Evolutionary conservation across 2,329 filamentous ascomycete genomes (phyloP).

Genomic region (Pseudogymnoascus sp.): DNA sequence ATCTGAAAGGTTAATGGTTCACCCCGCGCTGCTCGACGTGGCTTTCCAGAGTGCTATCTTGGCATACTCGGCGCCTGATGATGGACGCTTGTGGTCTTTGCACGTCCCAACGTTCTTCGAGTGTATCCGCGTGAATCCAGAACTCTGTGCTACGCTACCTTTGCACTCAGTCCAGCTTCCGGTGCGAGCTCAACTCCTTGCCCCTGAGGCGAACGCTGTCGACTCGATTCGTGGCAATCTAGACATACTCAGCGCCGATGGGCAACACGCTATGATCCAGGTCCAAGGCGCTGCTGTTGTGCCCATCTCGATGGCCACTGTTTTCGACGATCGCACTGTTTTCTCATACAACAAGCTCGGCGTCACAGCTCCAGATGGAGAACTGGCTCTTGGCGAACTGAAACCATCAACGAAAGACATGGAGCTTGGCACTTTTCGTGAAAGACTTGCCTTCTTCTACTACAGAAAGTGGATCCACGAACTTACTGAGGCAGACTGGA

Average conservation of each 20-base stretch:
- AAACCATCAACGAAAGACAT: constrained; percentile 13
- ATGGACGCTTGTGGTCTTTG: constrained; percentile 16
- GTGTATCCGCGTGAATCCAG: constrained; percentile 19
- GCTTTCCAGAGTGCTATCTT: constrained; percentile 29
- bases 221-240: constrained; percentile 7
- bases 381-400: constrained; percentile 11
- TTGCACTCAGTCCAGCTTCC: background rate
- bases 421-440: constrained; percentile 11
- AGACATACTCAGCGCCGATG: constrained; percentile 1
- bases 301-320: constrained; percentile 17
- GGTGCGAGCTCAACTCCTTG: constrained; percentile 7
- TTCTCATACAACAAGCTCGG: constrained; percentile 18
- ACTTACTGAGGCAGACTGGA: constrained; percentile 11
- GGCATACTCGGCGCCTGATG: constrained; percentile 17
- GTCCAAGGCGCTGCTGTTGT: constrained; percentile 17
- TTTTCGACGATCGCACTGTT: constrained; percentile 17
- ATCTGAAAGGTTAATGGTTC: background rate
- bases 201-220: constrained; percentile 10
- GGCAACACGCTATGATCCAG: constrained; percentile 16
- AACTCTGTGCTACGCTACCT: background rate
- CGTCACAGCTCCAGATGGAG: constrained; percentile 15
- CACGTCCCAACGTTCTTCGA: constrained; percentile 19
- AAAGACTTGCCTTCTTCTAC: constrained; percentile 15
- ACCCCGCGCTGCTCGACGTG: constrained; percentile 8
- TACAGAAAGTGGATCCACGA: constrained; percentile 10